A percentile compares a stretch with the other conserved stretches of the same genome.
These are phyloP conservation scores for Leptomonas pyrrhocoris DNA, from an alignment of 208 protist species.

Conservation along the genomic window DNA sequence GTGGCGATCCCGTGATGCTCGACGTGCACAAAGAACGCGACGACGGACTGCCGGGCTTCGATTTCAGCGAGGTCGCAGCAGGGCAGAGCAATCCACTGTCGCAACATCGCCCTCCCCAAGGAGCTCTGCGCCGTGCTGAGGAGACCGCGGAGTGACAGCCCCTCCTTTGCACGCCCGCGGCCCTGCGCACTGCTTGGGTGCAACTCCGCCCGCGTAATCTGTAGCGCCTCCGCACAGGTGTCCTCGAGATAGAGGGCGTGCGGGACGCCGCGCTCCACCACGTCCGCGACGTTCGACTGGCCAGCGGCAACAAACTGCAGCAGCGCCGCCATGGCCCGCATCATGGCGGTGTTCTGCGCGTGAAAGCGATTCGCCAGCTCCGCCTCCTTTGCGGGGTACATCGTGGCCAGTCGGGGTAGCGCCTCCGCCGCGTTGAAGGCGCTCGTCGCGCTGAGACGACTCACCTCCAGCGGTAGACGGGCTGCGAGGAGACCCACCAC, in stretches of 20 bases:
- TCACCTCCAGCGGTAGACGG: constrained; percentile 25
- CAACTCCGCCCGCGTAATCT: constrained; percentile 72
- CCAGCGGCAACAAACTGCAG: constrained; percentile 49
- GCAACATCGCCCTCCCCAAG: constrained; percentile 59
- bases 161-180: constrained; percentile 79
- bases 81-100: constrained; percentile 81
- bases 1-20: constrained; percentile 48
- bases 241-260: constrained; percentile 66
- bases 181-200: constrained; percentile 84
- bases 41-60: constrained; percentile 56
- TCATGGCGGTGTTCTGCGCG: constrained; percentile 52
- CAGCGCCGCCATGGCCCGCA: constrained; percentile 76
- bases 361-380: constrained; percentile 64
- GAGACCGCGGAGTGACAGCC: constrained; percentile 74
- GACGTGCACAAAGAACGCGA: constrained; percentile 63
- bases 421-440: constrained; percentile 44
- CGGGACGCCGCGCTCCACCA: constrained; percentile 61
- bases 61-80: constrained; percentile 61
- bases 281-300: constrained; percentile 66
- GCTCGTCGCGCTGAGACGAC: constrained; percentile 39
- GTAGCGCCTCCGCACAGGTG: constrained; percentile 52
- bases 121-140: constrained; percentile 58
- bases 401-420: constrained; percentile 40
- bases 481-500: constrained; percentile 36
- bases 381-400: constrained; percentile 55